Evolutionary conservation across 1,139 yeast species (phyloP), one percentile per base, ranked within the genome.

Genomic region (Hansenula lynferdii): DNA sequence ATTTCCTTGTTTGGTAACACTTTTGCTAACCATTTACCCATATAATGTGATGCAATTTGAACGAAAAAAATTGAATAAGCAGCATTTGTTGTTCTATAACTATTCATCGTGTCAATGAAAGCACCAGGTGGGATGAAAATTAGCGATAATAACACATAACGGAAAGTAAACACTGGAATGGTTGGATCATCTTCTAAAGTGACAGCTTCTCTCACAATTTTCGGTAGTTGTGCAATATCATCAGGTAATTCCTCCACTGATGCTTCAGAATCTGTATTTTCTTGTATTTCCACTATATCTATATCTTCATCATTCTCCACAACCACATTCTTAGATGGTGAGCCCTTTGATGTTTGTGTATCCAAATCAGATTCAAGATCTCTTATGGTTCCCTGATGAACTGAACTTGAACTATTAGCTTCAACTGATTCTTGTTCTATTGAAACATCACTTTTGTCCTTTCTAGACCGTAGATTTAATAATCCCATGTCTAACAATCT

Each of bases 81-180:
- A 11, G 73, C 73, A 19, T 72, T 61, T 0, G 75, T 70, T 4
- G 75, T 69, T 42, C 76, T 53, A 50, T 60, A 70, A 2, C 72
- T 64, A 48, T 70, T 70, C 70, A 70, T 62, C 10, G 75, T 70
- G 42, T 64, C 72, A 16, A 70, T 58, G 42, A 70, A 67, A 1
- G 76, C 76, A 18, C 75, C 76, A 2, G 76, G 76, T 2, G 65
- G 49, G 2, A 70, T 62, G 42, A 70, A 68, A 1, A 70, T 28
- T 4, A 64, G 48, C 12, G 72, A 60, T 17, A 70, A 50, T 2
- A 70, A 22, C 35, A 70, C 56, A 45, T 64, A 68, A 15, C 75
- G 48, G 43, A 69, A 66, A 1, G 75, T 70, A n/a, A 67, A 43
- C 8, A 65, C 61, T 4, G 69, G 67, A 18, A 54, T 51, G 1